These are phyloP conservation scores for Musa balbisiana DNA, from an alignment of 202 grass and related monocot genomes.

Conservation along the genomic window DNA sequence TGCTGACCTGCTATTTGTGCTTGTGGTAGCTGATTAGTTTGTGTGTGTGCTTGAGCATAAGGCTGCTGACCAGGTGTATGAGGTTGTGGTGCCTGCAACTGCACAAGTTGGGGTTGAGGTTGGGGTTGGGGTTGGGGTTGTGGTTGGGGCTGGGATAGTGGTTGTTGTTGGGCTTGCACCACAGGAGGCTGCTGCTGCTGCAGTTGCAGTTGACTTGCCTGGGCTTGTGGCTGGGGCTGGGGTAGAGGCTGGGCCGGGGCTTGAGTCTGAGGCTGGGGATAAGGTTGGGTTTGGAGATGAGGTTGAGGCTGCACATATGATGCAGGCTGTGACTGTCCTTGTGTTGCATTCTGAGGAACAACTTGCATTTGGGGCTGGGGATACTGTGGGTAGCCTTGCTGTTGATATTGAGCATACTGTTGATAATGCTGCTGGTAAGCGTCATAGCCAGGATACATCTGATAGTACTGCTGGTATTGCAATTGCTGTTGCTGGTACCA, in stretches of 20 bases:
- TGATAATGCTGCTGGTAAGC: slow-evolving; percentile 55
- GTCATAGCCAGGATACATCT: slow-evolving; percentile 72
- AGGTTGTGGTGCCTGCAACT: slow-evolving; percentile 42
- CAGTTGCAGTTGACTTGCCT: slow-evolving; percentile 24
- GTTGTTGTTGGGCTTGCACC: not conserved
- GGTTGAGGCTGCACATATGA: slow-evolving; percentile 46
- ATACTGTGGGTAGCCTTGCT: slow-evolving; percentile 42
- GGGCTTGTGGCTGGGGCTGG: slow-evolving; percentile 25
- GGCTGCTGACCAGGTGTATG: slow-evolving; percentile 24
- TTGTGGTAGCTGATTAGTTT: slow-evolving; percentile 26
- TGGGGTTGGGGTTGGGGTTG: slow-evolving; percentile 31
- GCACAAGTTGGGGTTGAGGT: not conserved
- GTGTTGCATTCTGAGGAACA: slow-evolving; percentile 28
- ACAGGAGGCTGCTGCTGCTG: slow-evolving; percentile 22
- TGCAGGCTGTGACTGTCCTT: slow-evolving; percentile 38
- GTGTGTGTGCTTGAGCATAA: slow-evolving; percentile 29
- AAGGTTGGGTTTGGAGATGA: slow-evolving; percentile 34
- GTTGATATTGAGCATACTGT: slow-evolving; percentile 60
- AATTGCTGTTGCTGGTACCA: slow-evolving; percentile 72
- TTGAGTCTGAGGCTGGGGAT: slow-evolving; percentile 24
- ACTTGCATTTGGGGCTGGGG: slow-evolving; percentile 37
- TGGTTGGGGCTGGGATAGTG: slow-evolving; percentile 28
- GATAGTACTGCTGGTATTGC: slow-evolving; percentile 73
- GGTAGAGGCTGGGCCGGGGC: not conserved
- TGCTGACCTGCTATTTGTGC: slow-evolving; percentile 40